Evolutionary conservation across 129 eudicot genomes (phyloP).

Genomic region (Centrapalus pauciflorus): DNA sequence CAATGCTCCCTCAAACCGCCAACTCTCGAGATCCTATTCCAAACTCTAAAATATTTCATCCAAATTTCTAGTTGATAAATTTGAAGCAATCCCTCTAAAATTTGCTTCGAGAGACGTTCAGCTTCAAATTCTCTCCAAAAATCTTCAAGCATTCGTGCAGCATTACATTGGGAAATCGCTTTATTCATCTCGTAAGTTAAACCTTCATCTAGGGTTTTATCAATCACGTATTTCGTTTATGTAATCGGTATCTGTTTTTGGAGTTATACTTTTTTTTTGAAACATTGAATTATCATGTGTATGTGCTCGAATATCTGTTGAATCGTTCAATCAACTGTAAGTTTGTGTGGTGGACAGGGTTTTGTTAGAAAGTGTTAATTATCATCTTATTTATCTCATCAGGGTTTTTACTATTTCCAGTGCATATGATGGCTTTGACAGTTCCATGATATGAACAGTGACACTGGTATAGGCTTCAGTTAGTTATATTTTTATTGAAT

Average conservation of each 20-base stretch:
- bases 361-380: not conserved
- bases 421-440: not conserved
- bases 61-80: not conserved
- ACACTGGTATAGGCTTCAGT: not conserved
- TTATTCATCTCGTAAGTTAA: conserved; percentile 11
- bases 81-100: not conserved
- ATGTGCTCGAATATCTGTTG: not conserved
- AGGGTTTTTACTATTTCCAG: not conserved
- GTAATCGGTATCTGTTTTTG: conserved; percentile 2
- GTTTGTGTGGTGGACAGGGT: not conserved
- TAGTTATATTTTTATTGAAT: not conserved
- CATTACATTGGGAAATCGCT: not conserved
- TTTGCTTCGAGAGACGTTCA: not conserved
- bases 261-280: not conserved
- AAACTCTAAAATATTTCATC: not conserved
- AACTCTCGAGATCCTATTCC: not conserved
- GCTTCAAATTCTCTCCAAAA: not conserved
- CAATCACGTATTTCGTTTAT: not conserved
- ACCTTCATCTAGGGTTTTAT: conserved; percentile 17
- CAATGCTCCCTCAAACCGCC: conserved; percentile 15
- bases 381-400: not conserved
- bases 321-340: not conserved
- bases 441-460: not conserved
- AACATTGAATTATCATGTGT: not conserved
- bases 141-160: not conserved